These are phyloP conservation scores for Salix udensis DNA, from an alignment of 345 rosid genomes.

Conservation along the genomic window DNA sequence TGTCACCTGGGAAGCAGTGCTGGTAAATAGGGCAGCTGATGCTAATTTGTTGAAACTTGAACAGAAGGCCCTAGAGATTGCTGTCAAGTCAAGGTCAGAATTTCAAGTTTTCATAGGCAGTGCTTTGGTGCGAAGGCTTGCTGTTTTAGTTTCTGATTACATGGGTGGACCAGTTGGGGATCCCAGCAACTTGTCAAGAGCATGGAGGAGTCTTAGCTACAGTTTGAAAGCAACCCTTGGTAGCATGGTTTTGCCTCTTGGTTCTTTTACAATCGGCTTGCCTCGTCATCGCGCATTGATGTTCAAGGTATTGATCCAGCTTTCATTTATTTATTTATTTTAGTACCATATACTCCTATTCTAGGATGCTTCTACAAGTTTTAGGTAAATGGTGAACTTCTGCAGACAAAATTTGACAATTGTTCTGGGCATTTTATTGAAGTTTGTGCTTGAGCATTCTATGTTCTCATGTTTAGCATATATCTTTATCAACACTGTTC, in stretches of 20 bases:
- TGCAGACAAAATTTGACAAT: not conserved
- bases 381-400: not conserved
- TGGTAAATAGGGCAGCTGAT: constrained; percentile 73
- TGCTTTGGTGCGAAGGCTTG: constrained; percentile 61
- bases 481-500: not conserved
- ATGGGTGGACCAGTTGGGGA: constrained; percentile 92
- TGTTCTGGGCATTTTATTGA: not conserved
- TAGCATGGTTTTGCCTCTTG: constrained; percentile 88
- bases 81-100: constrained; percentile 53
- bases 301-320: constrained; percentile 61
- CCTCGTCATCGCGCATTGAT: constrained; percentile 95
- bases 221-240: constrained; percentile 69
- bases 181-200: constrained; percentile 65
- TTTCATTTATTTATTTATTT: not conserved
- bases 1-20: constrained; percentile 80
- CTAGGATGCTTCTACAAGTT: not conserved
- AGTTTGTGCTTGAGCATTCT: not conserved
- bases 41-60: constrained; percentile 74
- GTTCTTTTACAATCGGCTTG: constrained; percentile 84
- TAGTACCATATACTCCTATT: not conserved
- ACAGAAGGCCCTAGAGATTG: constrained; percentile 66
- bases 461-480: not conserved
- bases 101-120: constrained; percentile 35
- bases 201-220: constrained; percentile 71
- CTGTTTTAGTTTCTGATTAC: constrained; percentile 72